These are phyloP conservation scores for Pseudomonodictys pantanalensis DNA, from an alignment of 495 filamentous ascomycete genomes.

Conservation along the genomic window DNA sequence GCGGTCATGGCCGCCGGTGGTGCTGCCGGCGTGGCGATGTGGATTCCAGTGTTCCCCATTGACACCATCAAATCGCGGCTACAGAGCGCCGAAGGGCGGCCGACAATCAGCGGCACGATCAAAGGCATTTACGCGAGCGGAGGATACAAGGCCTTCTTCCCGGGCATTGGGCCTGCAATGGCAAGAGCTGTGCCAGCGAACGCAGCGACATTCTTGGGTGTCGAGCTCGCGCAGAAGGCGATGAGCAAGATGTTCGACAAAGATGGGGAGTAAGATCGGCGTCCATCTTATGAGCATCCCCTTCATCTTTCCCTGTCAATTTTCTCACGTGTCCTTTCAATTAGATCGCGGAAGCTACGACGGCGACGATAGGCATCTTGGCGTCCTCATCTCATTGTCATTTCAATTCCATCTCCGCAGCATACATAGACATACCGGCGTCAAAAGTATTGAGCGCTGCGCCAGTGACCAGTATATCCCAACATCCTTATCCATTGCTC, in stretches of 20 bases:
- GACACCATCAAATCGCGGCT: conserved; percentile 94
- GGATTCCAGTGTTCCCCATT: conserved; percentile 96
- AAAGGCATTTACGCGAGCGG: conserved; percentile 72
- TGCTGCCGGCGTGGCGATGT: conserved; percentile 94
- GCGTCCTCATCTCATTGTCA: no score
- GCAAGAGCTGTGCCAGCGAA: conserved; percentile 93
- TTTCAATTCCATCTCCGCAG: no score
- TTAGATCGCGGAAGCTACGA: no score
- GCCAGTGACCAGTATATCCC: no score
- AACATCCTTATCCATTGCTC: no score
- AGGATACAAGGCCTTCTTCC: conserved; percentile 93
- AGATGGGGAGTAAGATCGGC: conserved; percentile 5
- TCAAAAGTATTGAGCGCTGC: no score
- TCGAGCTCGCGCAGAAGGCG: conserved; percentile 44
- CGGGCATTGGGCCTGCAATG: conserved; percentile 89
- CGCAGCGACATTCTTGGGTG: conserved; percentile 63
- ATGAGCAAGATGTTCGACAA: conserved; percentile 42
- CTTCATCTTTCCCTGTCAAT: no score
- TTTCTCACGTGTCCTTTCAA: no score
- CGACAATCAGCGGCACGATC: conserved; percentile 77
- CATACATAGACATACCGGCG: no score
- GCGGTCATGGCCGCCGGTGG: conserved; percentile 88
- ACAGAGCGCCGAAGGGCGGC: conserved; percentile 86
- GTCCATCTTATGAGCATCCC: no score
- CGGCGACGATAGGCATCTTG: no score